A percentile compares a stretch with the other conserved stretches of the same genome.
Conservation (phyloP, 371 early-diverging fungal genomes). For the Dinochytrium kinnereticum region DNA sequence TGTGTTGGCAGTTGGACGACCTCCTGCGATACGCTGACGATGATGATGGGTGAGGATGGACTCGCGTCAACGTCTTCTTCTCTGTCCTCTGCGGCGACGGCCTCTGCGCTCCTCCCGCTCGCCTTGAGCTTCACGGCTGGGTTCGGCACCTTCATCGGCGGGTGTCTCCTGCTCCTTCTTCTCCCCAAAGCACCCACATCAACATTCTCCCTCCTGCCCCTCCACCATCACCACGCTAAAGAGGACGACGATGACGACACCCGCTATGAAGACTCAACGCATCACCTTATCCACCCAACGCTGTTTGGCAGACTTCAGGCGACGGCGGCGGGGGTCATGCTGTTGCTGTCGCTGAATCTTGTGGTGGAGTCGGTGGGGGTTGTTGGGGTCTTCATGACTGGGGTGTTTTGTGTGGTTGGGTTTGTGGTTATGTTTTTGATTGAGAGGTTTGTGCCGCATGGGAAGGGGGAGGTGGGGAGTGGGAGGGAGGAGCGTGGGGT, state of each 20-base stretch:
- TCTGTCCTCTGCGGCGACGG: too few relatives aligned
- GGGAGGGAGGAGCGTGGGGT: too few relatives aligned
- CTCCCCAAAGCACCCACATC: constrained; percentile 20
- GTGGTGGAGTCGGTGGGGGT: constrained; percentile 26
- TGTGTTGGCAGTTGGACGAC: too few relatives aligned
- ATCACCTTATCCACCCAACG: background rate
- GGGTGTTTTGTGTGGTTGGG: constrained; percentile 17
- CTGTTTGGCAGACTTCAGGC: constrained; percentile 40
- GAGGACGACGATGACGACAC: background rate
- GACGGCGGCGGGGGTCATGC: constrained; percentile 37
- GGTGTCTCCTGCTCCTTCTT: constrained; percentile 26
- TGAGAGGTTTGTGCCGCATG: constrained; percentile 16
- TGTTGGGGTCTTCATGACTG: background rate
- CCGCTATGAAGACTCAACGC: background rate
- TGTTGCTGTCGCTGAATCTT: constrained; percentile 31
- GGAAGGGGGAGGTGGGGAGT: too few relatives aligned
- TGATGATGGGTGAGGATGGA: too few relatives aligned
- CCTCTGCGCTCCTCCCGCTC: too few relatives aligned
- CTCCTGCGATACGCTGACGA: too few relatives aligned
- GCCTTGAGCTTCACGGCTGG: constrained; percentile 28
- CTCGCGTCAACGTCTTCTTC: too few relatives aligned
- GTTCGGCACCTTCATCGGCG: constrained; percentile 33
- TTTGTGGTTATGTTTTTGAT: constrained; percentile 22
- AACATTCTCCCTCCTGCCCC: background rate
- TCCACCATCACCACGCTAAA: background rate